phyloP scores from a whole-genome alignment of 2,329 filamentous ascomycete genomes.

The Botrytis elliptica region DNA sequence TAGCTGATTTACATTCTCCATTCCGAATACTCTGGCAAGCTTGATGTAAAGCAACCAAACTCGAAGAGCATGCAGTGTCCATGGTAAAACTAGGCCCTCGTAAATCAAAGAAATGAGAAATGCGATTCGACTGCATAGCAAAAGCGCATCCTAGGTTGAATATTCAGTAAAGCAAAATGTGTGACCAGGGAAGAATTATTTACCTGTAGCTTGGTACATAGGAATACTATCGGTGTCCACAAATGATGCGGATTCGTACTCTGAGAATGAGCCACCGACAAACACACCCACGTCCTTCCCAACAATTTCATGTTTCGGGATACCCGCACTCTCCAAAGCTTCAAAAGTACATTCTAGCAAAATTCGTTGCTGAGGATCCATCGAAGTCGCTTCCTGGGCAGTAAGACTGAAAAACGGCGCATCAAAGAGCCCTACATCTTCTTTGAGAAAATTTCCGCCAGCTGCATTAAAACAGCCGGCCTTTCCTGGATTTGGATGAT shows the following conservation, averaged over 20 bases:
- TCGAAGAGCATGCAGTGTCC: conserved; percentile 49
- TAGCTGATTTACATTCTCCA: conserved; percentile 41
- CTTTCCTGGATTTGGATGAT: conserved; percentile 20
- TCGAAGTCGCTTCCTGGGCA: conserved; percentile 31
- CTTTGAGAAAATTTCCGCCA: conserved; percentile 18
- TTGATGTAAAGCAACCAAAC: conserved; percentile 45
- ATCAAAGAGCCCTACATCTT: conserved; percentile 19
- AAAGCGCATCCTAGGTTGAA: conserved; percentile 35
- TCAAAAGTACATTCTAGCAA: conserved; percentile 36
- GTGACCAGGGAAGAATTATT: background rate
- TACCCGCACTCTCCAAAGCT: conserved; percentile 34
- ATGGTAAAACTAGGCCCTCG: conserved; percentile 45
- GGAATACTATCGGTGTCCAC: conserved; percentile 50
- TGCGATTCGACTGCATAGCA: conserved; percentile 46
- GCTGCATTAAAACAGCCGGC: conserved; percentile 16
- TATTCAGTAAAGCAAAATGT: background rate
- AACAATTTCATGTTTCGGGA: conserved; percentile 23
- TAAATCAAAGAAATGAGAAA: conserved; percentile 45
- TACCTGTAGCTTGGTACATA: conserved; percentile 52
- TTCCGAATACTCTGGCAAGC: conserved; percentile 45
- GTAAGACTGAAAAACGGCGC: conserved; percentile 20
- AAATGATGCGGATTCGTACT: conserved; percentile 25
- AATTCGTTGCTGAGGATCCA: conserved; percentile 39
- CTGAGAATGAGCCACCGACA: conserved; percentile 26
- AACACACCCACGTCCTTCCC: conserved; percentile 30